Evolutionary conservation across 2,329 filamentous ascomycete species (phyloP).

Genomic region (Penicillium sp.): DNA sequence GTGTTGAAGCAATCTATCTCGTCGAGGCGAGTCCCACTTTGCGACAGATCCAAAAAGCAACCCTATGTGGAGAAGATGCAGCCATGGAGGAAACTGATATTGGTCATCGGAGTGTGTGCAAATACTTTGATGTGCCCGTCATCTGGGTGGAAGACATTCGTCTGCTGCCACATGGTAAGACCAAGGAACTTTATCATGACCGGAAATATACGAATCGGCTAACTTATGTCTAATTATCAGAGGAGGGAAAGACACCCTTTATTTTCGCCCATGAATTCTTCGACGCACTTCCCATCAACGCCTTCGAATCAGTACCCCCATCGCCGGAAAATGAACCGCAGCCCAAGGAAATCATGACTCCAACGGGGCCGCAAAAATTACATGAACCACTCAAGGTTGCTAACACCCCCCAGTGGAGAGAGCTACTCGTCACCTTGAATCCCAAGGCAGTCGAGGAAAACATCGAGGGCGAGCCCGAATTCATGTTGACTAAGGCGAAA

Average conservation of each 20-base stretch:
- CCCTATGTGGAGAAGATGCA: conserved; percentile 76
- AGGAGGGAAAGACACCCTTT: conserved; percentile 76
- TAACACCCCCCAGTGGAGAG: conserved; percentile 71
- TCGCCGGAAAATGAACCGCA: conserved; percentile 45
- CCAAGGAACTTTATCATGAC: background rate
- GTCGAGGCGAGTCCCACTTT: conserved; percentile 89
- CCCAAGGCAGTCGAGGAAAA: conserved; percentile 59
- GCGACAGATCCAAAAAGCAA: conserved; percentile 74
- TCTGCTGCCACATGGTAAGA: conserved; percentile 72
- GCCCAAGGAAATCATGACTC: conserved; percentile 53
- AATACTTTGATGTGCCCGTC: conserved; percentile 74
- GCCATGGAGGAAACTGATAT: conserved; percentile 71
- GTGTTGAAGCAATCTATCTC: conserved; percentile 86
- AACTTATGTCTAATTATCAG: conserved; percentile 40
- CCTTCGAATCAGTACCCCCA: conserved; percentile 76
- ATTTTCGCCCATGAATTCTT: conserved; percentile 99
- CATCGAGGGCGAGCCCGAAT: conserved; percentile 69
- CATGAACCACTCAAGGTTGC: conserved; percentile 45
- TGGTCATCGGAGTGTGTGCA: conserved; percentile 75
- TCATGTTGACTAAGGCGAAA: conserved; percentile 80
- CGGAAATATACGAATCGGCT: background rate
- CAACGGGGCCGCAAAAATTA: conserved; percentile 53
- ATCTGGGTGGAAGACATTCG: conserved; percentile 90
- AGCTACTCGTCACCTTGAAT: conserved; percentile 75
- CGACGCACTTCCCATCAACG: conserved; percentile 93